These are phyloP conservation scores for Aspergillus viridinutans DNA, from an alignment of 2,329 filamentous ascomycete species.

Conservation along the genomic window DNA sequence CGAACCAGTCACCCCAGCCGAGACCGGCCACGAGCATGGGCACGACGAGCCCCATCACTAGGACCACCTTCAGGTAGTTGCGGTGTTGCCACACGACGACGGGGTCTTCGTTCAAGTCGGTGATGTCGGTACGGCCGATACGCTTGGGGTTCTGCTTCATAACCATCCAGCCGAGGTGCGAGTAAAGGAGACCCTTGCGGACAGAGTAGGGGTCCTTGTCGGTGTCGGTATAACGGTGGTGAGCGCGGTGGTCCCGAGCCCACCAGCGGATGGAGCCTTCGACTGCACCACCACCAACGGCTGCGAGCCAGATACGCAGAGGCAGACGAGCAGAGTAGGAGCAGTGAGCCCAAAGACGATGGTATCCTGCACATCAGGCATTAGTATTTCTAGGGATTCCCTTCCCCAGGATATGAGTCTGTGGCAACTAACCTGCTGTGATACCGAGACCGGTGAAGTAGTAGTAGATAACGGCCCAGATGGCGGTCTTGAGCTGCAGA, in stretches of 20 bases:
- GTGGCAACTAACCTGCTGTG: constrained; percentile 59
- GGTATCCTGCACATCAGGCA: constrained; percentile 55
- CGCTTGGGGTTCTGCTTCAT: constrained; percentile 91
- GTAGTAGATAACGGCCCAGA: constrained; percentile 75
- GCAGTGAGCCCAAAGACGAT: constrained; percentile 80
- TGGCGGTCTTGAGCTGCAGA: constrained; percentile 63
- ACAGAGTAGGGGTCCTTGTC: constrained; percentile 90
- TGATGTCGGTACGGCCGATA: constrained; percentile 82
- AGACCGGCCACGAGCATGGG: constrained; percentile 72
- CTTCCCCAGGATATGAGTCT: neutral
- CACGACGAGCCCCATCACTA: constrained; percentile 72
- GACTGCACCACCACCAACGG: constrained; percentile 75
- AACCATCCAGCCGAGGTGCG: constrained; percentile 84
- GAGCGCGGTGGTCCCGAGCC: constrained; percentile 79
- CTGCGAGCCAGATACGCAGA: constrained; percentile 76
- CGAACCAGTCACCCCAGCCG: constrained; percentile 74
- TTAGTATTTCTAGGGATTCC: neutral
- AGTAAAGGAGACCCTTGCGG: constrained; percentile 81
- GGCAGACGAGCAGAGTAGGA: constrained; percentile 74
- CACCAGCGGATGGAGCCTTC: constrained; percentile 87
- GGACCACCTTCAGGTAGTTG: constrained; percentile 75
- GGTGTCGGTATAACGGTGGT: constrained; percentile 89
- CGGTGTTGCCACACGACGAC: constrained; percentile 85
- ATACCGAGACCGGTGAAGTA: constrained; percentile 79
- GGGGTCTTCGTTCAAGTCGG: constrained; percentile 79